Evolutionary conservation across 1,139 yeast species (phyloP).

Genomic region (Suhomyces bribrorum): DNA sequence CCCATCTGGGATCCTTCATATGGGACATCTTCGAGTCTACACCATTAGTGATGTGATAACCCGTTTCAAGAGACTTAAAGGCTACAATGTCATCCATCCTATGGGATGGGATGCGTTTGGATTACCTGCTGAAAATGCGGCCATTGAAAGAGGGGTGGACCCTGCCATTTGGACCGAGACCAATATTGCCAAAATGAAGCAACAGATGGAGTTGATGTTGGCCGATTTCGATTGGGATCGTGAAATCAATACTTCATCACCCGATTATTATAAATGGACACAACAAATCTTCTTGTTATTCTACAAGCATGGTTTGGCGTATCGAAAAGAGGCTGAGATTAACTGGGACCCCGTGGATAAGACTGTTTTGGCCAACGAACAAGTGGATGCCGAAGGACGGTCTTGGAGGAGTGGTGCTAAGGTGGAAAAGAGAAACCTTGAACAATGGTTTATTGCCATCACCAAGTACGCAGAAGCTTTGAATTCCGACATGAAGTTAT

Average conservation of each 20-base stretch:
- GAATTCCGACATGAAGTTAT: slow-evolving; percentile 56
- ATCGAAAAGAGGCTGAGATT: slow-evolving; percentile 81
- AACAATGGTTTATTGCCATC: slow-evolving; percentile 92
- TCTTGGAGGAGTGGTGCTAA: slow-evolving; percentile 98
- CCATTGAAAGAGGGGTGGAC: slow-evolving; percentile 76
- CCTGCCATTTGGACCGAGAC: slow-evolving; percentile 81
- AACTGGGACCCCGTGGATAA: slow-evolving; percentile 98
- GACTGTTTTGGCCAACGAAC: slow-evolving; percentile 95
- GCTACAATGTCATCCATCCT: slow-evolving; percentile 82
- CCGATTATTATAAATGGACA: slow-evolving; percentile 90
- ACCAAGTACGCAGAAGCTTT: slow-evolving; percentile 75
- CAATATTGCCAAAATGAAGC: slow-evolving; percentile 81
- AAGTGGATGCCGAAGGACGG: slow-evolving; percentile 84
- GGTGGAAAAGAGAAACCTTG: slow-evolving; percentile 76
- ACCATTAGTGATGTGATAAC: slow-evolving; percentile 86
- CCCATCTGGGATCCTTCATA: slow-evolving; percentile 88
- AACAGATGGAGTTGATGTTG: slow-evolving; percentile 73
- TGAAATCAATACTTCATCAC: slow-evolving; percentile 83
- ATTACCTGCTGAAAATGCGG: slow-evolving; percentile 97
- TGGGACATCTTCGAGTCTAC: slow-evolving; percentile 92
- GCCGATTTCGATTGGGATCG: slow-evolving; percentile 94
- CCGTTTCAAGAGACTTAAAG: slow-evolving; percentile 74
- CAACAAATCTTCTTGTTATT: slow-evolving; percentile 79
- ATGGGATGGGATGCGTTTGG: slow-evolving; percentile 99
- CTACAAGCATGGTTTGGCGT: slow-evolving; percentile 76